Evolutionary conservation across 2,329 filamentous ascomycete genomes (phyloP).

Genomic region (Byssochlamys sp.): DNA sequence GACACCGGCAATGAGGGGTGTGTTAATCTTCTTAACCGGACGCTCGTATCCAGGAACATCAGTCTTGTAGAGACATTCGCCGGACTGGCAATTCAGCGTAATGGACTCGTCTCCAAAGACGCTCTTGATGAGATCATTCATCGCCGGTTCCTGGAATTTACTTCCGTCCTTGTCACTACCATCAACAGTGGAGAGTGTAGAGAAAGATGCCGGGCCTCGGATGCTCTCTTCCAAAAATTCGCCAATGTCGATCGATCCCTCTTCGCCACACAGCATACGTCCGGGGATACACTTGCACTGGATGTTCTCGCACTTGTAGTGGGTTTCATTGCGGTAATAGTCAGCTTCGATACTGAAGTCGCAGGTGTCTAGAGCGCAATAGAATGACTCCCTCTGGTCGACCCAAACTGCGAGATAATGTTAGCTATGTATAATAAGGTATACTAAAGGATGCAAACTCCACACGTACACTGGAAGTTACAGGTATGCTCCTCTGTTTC

Average conservation of each 20-base stretch:
- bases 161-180: slow-evolving; percentile 59
- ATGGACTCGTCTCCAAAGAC: slow-evolving; percentile 92
- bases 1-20: slow-evolving; percentile 83
- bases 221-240: slow-evolving; percentile 79
- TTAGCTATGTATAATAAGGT: slow-evolving; percentile 15
- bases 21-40: slow-evolving; percentile 91
- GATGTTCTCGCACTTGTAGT: slow-evolving; percentile 75
- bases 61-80: slow-evolving; percentile 87
- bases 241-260: slow-evolving; percentile 80
- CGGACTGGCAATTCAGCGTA: slow-evolving; percentile 66
- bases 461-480: slow-evolving; percentile 77
- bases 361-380: slow-evolving; percentile 79
- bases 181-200: slow-evolving; percentile 50
- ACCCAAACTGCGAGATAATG: slow-evolving; percentile 65
- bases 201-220: slow-evolving; percentile 77
- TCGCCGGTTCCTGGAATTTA: slow-evolving; percentile 78
- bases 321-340: slow-evolving; percentile 65
- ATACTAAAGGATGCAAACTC: neutral
- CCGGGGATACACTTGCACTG: slow-evolving; percentile 79
- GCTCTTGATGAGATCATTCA: slow-evolving; percentile 78
- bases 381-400: slow-evolving; percentile 87
- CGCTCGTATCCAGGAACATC: slow-evolving; percentile 84
- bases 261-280: slow-evolving; percentile 86
- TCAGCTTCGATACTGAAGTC: slow-evolving; percentile 60
- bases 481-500: slow-evolving; percentile 64